A percentile compares a stretch with the other conserved stretches of the same genome.
Evolutionary conservation across 345 rosid species (phyloP).

Genomic region (Acer campestre): DNA sequence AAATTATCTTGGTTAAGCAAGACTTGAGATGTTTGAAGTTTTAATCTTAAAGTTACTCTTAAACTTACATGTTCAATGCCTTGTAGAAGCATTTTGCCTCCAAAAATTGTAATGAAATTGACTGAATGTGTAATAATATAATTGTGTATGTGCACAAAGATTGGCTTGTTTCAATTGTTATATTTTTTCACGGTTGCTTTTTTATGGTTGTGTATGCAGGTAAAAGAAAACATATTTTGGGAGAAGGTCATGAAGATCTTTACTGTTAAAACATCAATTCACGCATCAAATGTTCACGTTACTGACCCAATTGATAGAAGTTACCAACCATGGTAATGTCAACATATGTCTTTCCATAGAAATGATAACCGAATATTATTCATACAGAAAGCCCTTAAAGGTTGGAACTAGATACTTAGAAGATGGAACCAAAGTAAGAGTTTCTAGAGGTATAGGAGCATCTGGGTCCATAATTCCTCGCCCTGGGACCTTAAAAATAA

Average conservation of each 20-base stretch:
- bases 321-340: neutral
- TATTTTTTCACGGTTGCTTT: neutral
- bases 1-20: neutral
- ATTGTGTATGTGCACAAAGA: neutral
- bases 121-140: neutral
- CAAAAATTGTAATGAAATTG: neutral
- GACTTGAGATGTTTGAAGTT: neutral
- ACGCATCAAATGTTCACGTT: constrained; percentile 93
- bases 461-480: constrained; percentile 91
- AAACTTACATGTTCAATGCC: neutral
- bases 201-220: constrained; percentile 40
- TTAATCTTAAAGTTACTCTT: neutral
- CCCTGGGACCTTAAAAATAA: constrained; percentile 87
- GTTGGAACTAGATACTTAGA: constrained; percentile 79
- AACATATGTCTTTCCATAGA: constrained; percentile 4
- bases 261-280: constrained; percentile 91
- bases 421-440: constrained; percentile 98
- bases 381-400: constrained; percentile 80
- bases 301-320: constrained; percentile 58
- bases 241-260: constrained; percentile 91
- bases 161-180: neutral
- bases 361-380: neutral
- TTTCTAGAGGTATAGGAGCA: constrained; percentile 82
- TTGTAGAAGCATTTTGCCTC: neutral
- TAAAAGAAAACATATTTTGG: constrained; percentile 89